Conservation (phyloP, 2,329 filamentous ascomycete genomes). For the Fusarium torulosum region DNA sequence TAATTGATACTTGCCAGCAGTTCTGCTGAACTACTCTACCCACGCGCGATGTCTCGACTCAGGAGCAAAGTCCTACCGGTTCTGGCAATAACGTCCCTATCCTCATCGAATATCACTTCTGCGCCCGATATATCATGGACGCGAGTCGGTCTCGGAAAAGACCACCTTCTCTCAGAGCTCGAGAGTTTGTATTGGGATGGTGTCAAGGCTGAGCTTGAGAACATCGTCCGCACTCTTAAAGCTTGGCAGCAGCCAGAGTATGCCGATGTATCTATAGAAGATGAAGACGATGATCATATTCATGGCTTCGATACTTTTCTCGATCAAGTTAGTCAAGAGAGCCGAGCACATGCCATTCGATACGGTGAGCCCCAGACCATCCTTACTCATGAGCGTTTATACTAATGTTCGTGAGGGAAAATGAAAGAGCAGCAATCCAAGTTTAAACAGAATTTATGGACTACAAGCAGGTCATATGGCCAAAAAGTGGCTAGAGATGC, state of each 20-base stretch:
- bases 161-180: conserved; percentile 35
- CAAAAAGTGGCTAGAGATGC: conserved; percentile 9
- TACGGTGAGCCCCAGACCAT: conserved; percentile 21
- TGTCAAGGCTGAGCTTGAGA: conserved; percentile 40
- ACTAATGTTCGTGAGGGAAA: conserved; percentile 9
- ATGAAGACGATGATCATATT: conserved; percentile 34
- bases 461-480: neutral
- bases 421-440: conserved; percentile 21
- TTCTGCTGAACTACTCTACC: neutral
- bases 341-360: conserved; percentile 39
- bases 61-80: conserved; percentile 30
- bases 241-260: conserved; percentile 38
- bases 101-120: conserved; percentile 30
- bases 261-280: conserved; percentile 20
- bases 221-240: conserved; percentile 42
- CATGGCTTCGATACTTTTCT: conserved; percentile 43
- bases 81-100: conserved; percentile 16
- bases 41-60: conserved; percentile 30
- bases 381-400: too few relatives aligned
- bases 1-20: neutral
- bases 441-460: neutral
- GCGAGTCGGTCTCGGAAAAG: conserved; percentile 22
- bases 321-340: conserved; percentile 40
- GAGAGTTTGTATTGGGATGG: conserved; percentile 42
- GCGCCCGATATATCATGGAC: conserved; percentile 36